Evolutionary conservation across 176 grass and related monocot species (phyloP), one percentile per base, ranked within the genome.

Genomic region (Oryza punctata): DNA sequence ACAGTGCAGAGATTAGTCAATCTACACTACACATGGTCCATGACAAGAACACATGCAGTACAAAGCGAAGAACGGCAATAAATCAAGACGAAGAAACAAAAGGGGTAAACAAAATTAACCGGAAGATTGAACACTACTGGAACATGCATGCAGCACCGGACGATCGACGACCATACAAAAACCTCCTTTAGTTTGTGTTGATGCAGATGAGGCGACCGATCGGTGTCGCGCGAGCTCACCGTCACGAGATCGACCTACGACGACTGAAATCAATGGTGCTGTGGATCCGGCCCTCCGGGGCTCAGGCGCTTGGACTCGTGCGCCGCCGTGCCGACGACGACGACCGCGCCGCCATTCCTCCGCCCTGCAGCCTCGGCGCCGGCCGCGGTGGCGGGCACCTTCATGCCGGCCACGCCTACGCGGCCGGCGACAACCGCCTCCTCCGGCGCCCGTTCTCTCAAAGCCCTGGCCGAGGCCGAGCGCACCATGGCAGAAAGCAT

Each of bases 231-330:
- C 76, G 81, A 50, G 24, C 76, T 80, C 76, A 0, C 45, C 69
- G 12, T 21, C 52, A 10, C 14, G 38, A 50, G 32, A 32, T 24
- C 76, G 79, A 6, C 32, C 32, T 33, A 33, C 32, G 32, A 94
- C 60, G 49, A 94, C 49, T 94, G 49, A 54, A 6, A 37, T 54
- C 16, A 54, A 54, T 54, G 94, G 28, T 97, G 94, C 28, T 92
- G 91, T 46, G 94, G 94, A 21, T 97, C 94, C 0, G 94, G 80
- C 25, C 94, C 94, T 14, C 87, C 89, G 7, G 94, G 94, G 79
- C 94, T 97, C 10, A 86, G n/a, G 37, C 94, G 81, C 75, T 92
- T 91, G 67, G 89, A 94, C 63, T 91, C 91, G 65, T 44, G 23
- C n/a, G 40, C 19, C 46, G 46, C 57, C 1, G 41, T 4, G 21